phyloP scores from a whole-genome alignment of 768 basidiomycete species.

The Kwoniella europaea region DNA sequence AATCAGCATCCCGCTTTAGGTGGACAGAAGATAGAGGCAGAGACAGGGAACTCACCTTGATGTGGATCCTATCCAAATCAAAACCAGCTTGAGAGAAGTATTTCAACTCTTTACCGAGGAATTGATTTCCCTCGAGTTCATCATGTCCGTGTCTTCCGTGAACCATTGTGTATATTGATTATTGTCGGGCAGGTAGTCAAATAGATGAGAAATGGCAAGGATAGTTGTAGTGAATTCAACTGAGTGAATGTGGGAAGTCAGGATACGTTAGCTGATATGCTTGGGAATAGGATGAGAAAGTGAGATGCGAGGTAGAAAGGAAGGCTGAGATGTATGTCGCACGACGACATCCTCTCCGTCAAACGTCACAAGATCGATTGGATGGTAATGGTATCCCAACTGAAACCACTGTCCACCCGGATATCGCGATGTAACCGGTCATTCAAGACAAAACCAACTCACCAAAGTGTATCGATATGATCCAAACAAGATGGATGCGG shows the following conservation, averaged over 20 bases:
- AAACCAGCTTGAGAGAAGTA: slow-evolving; percentile 99
- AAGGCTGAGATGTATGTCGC: neutral
- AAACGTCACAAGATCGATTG: slow-evolving; percentile 6
- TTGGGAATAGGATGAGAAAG: neutral
- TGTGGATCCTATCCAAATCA: slow-evolving; percentile 95
- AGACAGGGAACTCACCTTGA: slow-evolving; percentile 62
- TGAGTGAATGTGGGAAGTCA: neutral
- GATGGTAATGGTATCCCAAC: neutral
- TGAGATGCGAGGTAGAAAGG: neutral
- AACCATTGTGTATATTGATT: slow-evolving; percentile 28
- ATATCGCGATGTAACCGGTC: slow-evolving; percentile 3
- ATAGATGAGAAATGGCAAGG: too few relatives aligned
- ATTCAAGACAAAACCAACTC: neutral
- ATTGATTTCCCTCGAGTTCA: slow-evolving; percentile 50
- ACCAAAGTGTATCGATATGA: neutral
- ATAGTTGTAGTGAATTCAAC: neutral
- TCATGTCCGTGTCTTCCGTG: slow-evolving; percentile 45
- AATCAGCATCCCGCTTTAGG: neutral
- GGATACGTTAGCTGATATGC: neutral
- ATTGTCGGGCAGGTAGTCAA: neutral
- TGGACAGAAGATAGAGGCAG: neutral
- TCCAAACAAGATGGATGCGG: neutral
- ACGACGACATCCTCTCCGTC: neutral
- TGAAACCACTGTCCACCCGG: neutral
- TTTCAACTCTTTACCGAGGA: slow-evolving; percentile 89